These are phyloP conservation scores for Dactylonectria macrodidyma DNA, from an alignment of 2,329 filamentous ascomycete genomes.

Conservation along the genomic window DNA sequence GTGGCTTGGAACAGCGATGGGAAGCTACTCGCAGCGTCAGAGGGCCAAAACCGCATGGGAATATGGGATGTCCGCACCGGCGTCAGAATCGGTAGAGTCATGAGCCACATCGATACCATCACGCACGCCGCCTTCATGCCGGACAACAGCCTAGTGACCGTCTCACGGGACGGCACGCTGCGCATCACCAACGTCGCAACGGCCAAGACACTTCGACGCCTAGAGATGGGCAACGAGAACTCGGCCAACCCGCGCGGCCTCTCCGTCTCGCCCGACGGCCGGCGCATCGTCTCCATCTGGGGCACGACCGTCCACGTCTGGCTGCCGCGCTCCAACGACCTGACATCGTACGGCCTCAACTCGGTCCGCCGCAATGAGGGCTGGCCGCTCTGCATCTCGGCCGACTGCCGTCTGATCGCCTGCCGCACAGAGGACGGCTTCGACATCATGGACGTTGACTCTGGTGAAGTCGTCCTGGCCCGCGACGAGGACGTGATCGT, in stretches of 20 bases:
- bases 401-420: slow-evolving; percentile 55
- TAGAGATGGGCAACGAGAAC: slow-evolving; percentile 51
- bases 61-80: slow-evolving; percentile 53
- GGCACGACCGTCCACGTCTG: slow-evolving; percentile 56
- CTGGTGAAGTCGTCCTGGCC: slow-evolving; percentile 52
- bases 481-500: slow-evolving; percentile 45
- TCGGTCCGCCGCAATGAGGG: slow-evolving; percentile 54
- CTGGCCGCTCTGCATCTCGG: slow-evolving; percentile 58
- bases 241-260: slow-evolving; percentile 52
- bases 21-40: slow-evolving; percentile 50
- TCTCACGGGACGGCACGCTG: slow-evolving; percentile 56
- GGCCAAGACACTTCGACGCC: slow-evolving; percentile 53
- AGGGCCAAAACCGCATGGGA: slow-evolving; percentile 48
- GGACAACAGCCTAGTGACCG: slow-evolving; percentile 52
- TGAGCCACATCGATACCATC: slow-evolving; percentile 55
- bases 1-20: slow-evolving; percentile 54
- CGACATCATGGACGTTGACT: slow-evolving; percentile 56
- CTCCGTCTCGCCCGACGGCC: slow-evolving; percentile 52
- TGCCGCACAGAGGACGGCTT: slow-evolving; percentile 60
- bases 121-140: slow-evolving; percentile 56
- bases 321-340: slow-evolving; percentile 50
- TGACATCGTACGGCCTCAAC: slow-evolving; percentile 56
- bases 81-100: slow-evolving; percentile 48
- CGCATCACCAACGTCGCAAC: slow-evolving; percentile 53
- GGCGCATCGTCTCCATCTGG: slow-evolving; percentile 56